phyloP scores from a whole-genome alignment of 768 basidiomycete genomes.

The Gymnopilus dilepis region DNA sequence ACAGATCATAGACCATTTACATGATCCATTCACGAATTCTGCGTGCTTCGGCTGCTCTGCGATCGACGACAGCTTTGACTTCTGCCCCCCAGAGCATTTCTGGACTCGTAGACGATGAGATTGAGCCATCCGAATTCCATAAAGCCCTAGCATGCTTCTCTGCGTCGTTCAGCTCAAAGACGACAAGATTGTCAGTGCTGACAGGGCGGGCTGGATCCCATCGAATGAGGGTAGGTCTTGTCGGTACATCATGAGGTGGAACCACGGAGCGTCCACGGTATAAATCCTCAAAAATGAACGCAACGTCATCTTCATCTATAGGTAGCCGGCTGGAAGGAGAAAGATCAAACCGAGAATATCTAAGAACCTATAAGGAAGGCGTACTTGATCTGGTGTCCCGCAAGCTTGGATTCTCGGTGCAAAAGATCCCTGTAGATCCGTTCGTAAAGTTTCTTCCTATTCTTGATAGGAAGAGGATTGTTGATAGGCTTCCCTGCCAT shows the following conservation, averaged over 20 bases:
- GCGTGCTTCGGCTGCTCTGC: constrained; percentile 63
- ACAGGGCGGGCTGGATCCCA: constrained; percentile 79
- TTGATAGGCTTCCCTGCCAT: constrained; percentile 83
- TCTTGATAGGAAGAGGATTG: constrained; percentile 87
- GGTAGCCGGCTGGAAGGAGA: constrained; percentile 65
- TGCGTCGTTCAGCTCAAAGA: constrained; percentile 79
- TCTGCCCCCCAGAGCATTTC: constrained; percentile 76
- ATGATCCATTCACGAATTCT: constrained; percentile 55
- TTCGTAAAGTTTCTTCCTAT: constrained; percentile 83
- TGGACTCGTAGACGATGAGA: constrained; percentile 35
- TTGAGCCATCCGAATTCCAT: constrained; percentile 32
- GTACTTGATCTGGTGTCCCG: constrained; percentile 64
- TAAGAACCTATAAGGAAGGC: constrained; percentile 25
- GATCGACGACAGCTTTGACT: constrained; percentile 60
- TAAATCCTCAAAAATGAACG: constrained; percentile 86
- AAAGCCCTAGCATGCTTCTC: constrained; percentile 65
- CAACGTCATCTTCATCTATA: constrained; percentile 83
- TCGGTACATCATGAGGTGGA: constrained; percentile 78
- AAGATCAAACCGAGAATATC: background rate
- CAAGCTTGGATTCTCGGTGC: constrained; percentile 72
- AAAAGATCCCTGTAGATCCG: constrained; percentile 78
- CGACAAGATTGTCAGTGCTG: constrained; percentile 81
- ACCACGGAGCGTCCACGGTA: constrained; percentile 77
- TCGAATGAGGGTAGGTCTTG: constrained; percentile 74
- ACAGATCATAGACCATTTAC: constrained; percentile 15